Evolutionary conservation across 2,329 filamentous ascomycete species (phyloP).

Genomic region (Incumbomyces delicatus): DNA sequence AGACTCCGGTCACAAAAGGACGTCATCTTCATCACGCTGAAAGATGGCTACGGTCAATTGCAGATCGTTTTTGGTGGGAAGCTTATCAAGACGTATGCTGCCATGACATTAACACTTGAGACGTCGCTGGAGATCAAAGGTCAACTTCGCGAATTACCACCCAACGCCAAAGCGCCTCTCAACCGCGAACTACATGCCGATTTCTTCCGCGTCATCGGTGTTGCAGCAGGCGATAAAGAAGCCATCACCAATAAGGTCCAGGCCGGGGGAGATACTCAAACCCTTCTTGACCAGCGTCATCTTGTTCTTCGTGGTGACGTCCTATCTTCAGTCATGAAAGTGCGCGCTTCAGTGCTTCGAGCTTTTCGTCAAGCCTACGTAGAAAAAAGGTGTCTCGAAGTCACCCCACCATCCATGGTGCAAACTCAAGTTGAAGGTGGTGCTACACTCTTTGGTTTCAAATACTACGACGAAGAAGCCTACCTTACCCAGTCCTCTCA

Average conservation of each 20-base stretch:
- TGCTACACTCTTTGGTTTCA: slow-evolving; percentile 77
- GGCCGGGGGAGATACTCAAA: slow-evolving; percentile 58
- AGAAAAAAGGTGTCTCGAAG: slow-evolving; percentile 68
- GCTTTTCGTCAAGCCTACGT: slow-evolving; percentile 74
- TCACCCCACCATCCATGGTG: slow-evolving; percentile 80
- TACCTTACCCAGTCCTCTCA: slow-evolving; percentile 96
- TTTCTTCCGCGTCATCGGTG: slow-evolving; percentile 71
- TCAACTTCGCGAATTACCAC: slow-evolving; percentile 72
- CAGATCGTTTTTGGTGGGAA: slow-evolving; percentile 76
- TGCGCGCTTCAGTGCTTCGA: slow-evolving; percentile 69
- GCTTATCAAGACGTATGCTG: slow-evolving; percentile 85
- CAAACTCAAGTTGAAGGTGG: slow-evolving; percentile 94
- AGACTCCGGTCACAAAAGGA: slow-evolving; percentile 72
- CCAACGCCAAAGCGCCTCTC: slow-evolving; percentile 67
- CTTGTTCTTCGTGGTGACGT: slow-evolving; percentile 76
- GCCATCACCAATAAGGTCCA: slow-evolving; percentile 79
- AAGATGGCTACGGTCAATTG: slow-evolving; percentile 74
- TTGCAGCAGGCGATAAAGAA: slow-evolving; percentile 76
- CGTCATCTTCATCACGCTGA: slow-evolving; percentile 74
- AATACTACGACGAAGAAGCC: slow-evolving; percentile 81
- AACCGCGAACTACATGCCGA: slow-evolving; percentile 84
- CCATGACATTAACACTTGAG: slow-evolving; percentile 72
- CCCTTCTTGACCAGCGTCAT: slow-evolving; percentile 72
- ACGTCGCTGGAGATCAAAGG: slow-evolving; percentile 78
- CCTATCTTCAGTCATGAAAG: slow-evolving; percentile 75